Percentiles rank a stretch among this genome's conserved stretches.
These are phyloP conservation scores for Pelargonium cotyledonis DNA, from an alignment of 441 rosid species.

Conservation along the genomic window DNA sequence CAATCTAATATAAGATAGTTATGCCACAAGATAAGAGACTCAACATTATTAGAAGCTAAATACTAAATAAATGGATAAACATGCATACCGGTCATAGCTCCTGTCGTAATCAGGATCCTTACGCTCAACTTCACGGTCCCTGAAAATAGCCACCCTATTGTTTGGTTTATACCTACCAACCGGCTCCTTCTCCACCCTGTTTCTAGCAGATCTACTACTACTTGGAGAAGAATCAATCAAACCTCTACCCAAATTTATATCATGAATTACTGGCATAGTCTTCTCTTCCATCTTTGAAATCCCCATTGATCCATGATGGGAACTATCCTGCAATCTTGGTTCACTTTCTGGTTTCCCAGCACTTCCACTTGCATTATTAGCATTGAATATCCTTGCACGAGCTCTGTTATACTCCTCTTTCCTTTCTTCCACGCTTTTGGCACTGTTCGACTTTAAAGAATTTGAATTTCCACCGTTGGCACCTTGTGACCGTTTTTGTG, in stretches of 20 bases:
- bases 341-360: slow-evolving; percentile 39
- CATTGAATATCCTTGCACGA: slow-evolving; percentile 71
- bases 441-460: slow-evolving; percentile 41
- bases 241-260: slow-evolving; percentile 38
- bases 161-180: slow-evolving; percentile 45
- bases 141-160: slow-evolving; percentile 69
- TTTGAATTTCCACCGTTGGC: slow-evolving; percentile 32
- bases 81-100: slow-evolving; percentile 57
- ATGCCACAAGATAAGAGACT: neutral
- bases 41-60: slow-evolving; percentile 7
- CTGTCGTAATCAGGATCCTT: slow-evolving; percentile 84
- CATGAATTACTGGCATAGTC: slow-evolving; percentile 33
- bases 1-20: neutral
- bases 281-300: slow-evolving; percentile 44
- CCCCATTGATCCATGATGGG: slow-evolving; percentile 33
- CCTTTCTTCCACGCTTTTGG: slow-evolving; percentile 77
- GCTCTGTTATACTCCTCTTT: slow-evolving; percentile 80
- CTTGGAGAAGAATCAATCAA: slow-evolving; percentile 48
- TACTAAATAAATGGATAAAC: neutral
- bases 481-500: slow-evolving; percentile 43
- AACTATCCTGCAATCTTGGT: slow-evolving; percentile 38
- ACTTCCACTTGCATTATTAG: slow-evolving; percentile 29
- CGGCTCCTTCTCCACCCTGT: slow-evolving; percentile 62
- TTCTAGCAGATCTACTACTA: slow-evolving; percentile 45
- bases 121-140: slow-evolving; percentile 71